Percentiles rank a stretch among this genome's conserved stretches.
Conservation (phyloP, 2,329 filamentous ascomycete genomes). For the Microsporum canis region DNA sequence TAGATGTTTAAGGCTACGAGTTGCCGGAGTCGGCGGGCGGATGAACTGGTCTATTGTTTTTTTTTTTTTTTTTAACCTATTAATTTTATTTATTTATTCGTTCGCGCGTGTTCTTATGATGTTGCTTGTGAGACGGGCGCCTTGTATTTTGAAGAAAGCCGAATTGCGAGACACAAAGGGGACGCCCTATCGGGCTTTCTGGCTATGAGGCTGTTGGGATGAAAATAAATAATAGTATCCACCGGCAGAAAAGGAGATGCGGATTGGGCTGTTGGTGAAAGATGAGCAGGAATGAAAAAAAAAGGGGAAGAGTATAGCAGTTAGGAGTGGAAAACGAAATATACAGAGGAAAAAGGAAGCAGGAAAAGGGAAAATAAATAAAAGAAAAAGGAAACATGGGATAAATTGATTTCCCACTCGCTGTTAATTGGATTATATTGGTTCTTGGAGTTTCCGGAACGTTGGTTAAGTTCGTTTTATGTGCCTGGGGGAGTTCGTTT, state of each 20-base stretch:
- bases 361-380: not conserved
- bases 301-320: not conserved
- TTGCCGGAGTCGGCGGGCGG: not conserved
- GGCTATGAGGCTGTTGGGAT: not conserved
- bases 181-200: not conserved
- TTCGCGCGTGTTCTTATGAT: not conserved
- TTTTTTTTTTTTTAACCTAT: not conserved
- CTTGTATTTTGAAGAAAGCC: not conserved
- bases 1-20: not conserved
- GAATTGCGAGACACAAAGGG: not conserved
- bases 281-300: not conserved
- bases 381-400: not conserved
- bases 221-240: not conserved
- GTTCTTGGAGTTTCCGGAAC: not conserved
- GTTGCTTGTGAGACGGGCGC: not conserved
- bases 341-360: not conserved
- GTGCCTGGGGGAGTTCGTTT: not conserved
- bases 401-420: not conserved
- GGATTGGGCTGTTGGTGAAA: not conserved
- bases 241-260: not conserved
- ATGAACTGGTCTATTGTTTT: not conserved
- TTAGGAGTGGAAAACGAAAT: not conserved
- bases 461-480: not conserved
- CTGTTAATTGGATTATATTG: not conserved
- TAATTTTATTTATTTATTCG: not conserved